These are phyloP conservation scores for Sporothrix pallida DNA, from an alignment of 2,329 filamentous ascomycete genomes.

Conservation along the genomic window DNA sequence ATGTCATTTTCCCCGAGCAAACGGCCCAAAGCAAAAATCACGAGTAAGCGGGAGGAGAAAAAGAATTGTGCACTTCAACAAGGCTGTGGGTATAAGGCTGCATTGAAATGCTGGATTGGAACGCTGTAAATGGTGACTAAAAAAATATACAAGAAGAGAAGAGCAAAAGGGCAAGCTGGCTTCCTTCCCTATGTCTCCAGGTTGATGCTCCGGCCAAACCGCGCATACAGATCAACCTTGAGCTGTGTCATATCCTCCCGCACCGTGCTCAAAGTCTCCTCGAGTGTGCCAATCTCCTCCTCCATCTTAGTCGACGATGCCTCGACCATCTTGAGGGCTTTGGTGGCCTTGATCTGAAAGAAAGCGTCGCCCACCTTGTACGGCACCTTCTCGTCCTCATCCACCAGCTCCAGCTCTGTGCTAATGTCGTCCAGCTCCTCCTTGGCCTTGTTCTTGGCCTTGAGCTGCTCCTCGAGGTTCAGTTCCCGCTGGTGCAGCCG, in stretches of 20 bases:
- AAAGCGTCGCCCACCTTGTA: slow-evolving; percentile 98
- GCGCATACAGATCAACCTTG: slow-evolving; percentile 90
- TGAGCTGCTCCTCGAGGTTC: slow-evolving; percentile 78
- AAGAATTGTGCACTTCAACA: neutral
- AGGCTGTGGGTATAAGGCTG: slow-evolving; percentile 8
- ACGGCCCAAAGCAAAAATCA: neutral
- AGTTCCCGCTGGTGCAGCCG: slow-evolving; percentile 87
- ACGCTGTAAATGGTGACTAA: slow-evolving; percentile 7
- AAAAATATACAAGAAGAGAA: neutral
- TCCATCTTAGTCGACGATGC: slow-evolving; percentile 75
- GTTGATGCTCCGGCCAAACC: slow-evolving; percentile 97
- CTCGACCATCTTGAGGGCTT: slow-evolving; percentile 85
- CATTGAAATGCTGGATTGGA: slow-evolving; percentile 9
- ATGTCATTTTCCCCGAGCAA: neutral
- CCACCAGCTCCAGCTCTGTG: slow-evolving; percentile 75
- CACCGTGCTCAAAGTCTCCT: slow-evolving; percentile 75
- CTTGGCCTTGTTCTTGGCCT: slow-evolving; percentile 92
- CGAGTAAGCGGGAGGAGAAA: too few relatives aligned
- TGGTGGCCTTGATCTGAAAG: slow-evolving; percentile 79
- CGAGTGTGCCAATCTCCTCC: slow-evolving; percentile 73
- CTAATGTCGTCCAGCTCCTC: slow-evolving; percentile 95
- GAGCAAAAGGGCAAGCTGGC: neutral
- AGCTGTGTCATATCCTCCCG: slow-evolving; percentile 87
- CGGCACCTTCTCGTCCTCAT: slow-evolving; percentile 89
- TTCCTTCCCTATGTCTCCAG: slow-evolving; percentile 72